phyloP scores from a whole-genome alignment of 1,139 yeast genomes.

The Kodamaea plutei region DNA sequence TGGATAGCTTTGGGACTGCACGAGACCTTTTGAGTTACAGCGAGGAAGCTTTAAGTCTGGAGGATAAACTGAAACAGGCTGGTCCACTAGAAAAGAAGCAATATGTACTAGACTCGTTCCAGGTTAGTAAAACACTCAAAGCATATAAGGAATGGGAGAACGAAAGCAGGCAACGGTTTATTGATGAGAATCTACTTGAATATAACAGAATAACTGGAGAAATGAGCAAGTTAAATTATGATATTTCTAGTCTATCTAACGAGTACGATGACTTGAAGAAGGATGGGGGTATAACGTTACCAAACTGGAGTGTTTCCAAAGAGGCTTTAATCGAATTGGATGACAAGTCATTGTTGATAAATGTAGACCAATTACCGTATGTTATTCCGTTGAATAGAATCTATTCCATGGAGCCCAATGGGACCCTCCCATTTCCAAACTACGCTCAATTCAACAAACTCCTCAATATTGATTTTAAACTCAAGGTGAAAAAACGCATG shows the following conservation, averaged over 20 bases:
- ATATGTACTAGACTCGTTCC: constrained; percentile 33
- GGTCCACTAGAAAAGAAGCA: constrained; percentile 8
- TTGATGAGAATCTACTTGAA: constrained; percentile 21
- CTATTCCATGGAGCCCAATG: constrained; percentile 26
- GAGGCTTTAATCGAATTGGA: constrained; percentile 25
- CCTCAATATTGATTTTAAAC: constrained; percentile 32
- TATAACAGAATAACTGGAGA: constrained; percentile 32
- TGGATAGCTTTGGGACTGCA: background rate
- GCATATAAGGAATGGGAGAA: constrained; percentile 31
- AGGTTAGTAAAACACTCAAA: constrained; percentile 29
- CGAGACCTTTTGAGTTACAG: background rate
- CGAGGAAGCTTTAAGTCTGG: background rate
- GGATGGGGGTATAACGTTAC: constrained; percentile 22
- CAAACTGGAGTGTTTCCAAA: constrained; percentile 27
- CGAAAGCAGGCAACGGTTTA: constrained; percentile 17
- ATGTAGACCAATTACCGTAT: constrained; percentile 14
- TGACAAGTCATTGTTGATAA: constrained; percentile 17
- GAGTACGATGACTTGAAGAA: constrained; percentile 24
- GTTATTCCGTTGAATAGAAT: constrained; percentile 20
- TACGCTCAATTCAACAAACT: constrained; percentile 27
- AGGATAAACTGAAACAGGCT: background rate
- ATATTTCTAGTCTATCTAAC: constrained; percentile 19
- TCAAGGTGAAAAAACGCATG: constrained; percentile 31
- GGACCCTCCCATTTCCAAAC: constrained; percentile 27
- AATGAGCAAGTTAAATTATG: constrained; percentile 27